Evolutionary conservation across 2,329 filamentous ascomycete species (phyloP).

Genomic region (Talaromyces sp.): DNA sequence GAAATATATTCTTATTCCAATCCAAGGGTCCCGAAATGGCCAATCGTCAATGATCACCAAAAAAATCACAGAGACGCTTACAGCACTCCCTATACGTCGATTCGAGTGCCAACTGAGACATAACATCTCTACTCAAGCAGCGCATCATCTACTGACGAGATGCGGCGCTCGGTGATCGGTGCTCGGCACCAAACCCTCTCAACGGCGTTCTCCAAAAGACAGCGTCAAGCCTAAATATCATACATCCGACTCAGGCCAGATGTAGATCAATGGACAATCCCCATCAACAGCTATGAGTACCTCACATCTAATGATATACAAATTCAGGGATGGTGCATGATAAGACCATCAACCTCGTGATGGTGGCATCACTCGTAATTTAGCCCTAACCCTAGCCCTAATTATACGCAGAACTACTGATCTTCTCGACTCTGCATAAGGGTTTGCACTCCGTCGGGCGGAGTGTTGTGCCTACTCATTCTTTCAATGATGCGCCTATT

Average conservation of each 20-base stretch:
- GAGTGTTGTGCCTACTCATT: not conserved
- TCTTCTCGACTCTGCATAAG: not conserved
- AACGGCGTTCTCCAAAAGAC: too few relatives aligned
- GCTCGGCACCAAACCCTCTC: not conserved
- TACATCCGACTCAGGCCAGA: not conserved
- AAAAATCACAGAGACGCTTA: too few relatives aligned
- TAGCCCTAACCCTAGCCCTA: not conserved
- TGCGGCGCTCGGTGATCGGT: not conserved
- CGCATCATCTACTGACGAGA: not conserved
- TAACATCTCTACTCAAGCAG: too few relatives aligned
- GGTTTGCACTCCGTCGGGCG: not conserved
- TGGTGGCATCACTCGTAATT: not conserved
- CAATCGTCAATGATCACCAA: too few relatives aligned
- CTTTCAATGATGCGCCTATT: not conserved
- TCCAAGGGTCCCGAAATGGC: too few relatives aligned
- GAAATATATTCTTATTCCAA: too few relatives aligned
- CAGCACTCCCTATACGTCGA: too few relatives aligned
- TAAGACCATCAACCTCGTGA: not conserved
- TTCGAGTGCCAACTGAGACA: too few relatives aligned
- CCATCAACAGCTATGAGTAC: not conserved
- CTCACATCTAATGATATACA: not conserved
- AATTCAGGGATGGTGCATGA: not conserved
- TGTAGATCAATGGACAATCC: not conserved
- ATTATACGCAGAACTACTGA: not conserved
- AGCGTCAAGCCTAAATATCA: too few relatives aligned